Base-by-base conservation (phyloP, 2,329 filamentous ascomycete genomes). In the Aspergillus ibericus region DNA sequence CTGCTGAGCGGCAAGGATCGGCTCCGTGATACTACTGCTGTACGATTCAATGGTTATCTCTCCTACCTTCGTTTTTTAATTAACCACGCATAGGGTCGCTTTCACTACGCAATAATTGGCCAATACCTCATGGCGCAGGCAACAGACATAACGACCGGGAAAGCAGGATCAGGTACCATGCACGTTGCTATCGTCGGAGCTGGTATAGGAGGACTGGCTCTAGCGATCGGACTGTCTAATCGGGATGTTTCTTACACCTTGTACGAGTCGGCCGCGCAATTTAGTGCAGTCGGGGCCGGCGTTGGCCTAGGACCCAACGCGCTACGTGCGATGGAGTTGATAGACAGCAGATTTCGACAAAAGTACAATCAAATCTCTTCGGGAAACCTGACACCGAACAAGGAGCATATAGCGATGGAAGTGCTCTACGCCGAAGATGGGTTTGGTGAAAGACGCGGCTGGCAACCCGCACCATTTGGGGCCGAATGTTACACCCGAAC, bases 221-320 rank as follows among this genome's bases (percentile, higher is more conserved):
- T 87, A 7, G 82, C 82, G 25, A 78, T 83, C 44, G 82, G 78
- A 12, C 79, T 87, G 27, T 64, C 71, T 58, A 69, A 78, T 59
- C 75, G 78, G 58, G 68, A 75, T 42, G 65, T 85, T 32, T 70
- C 74, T 2, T 73, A 82, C 40, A 76, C 76, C 16, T 78, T 87
- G 60, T 87, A 85, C 64, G 85, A 87, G 68, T 77, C 82, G 18
- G 83, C 83, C 0, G 54, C 75, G 0, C 72, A 74, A 13, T 87
- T 87, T 61, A 78, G 77, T 42, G 84, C 87, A 67, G 83, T 86
- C 25, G 84, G 85, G 4, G 82, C 83, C 2, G 85, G 83, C 6
- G 78, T 87, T 1, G 79, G 80, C 1, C 80, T 87, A 46, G 82
- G 82, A 0, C 80, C 82, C 38, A 85, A 85, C 63, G 81, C 83